Conservation (phyloP, 306 rosid genomes). For the Cajanus cajan region DNA sequence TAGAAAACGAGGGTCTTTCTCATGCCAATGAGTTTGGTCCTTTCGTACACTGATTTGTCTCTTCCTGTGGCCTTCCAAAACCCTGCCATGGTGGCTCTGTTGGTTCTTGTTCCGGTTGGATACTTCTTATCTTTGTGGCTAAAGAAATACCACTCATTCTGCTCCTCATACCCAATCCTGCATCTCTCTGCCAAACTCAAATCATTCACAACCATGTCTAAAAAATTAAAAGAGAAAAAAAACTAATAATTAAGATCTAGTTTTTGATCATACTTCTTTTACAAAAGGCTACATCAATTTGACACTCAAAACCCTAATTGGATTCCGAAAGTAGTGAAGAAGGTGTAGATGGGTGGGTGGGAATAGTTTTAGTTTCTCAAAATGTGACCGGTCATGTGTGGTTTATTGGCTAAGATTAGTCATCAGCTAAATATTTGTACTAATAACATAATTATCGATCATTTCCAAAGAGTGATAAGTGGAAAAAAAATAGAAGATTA, state of each 20-base stretch:
- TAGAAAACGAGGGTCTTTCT: conserved; percentile 95
- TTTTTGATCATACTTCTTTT: background rate
- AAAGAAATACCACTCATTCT: conserved; percentile 90
- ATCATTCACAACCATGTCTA: conserved; percentile 1
- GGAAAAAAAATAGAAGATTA: background rate
- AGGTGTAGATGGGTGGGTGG: background rate
- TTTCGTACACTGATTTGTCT: conserved; percentile 84
- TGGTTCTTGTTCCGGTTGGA: conserved; percentile 97
- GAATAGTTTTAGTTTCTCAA: background rate
- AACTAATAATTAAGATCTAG: background rate
- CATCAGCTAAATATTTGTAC: no score
- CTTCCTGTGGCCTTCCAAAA: conserved; percentile 98
- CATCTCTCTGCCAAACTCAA: conserved; percentile 64
- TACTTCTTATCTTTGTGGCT: conserved; percentile 96
- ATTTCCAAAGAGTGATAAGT: background rate
- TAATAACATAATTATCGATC: no score
- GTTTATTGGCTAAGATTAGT: no score
- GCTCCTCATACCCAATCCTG: conserved; percentile 92
- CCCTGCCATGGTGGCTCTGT: conserved; percentile 88
- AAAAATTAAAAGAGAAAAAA: background rate
- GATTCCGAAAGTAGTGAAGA: background rate
- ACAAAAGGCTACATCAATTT: background rate
- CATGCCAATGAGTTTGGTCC: conserved; percentile 80
- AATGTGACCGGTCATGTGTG: no score
- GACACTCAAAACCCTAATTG: background rate